These are phyloP conservation scores for Parastagonospora avenae DNA, from an alignment of 2,329 filamentous ascomycete genomes.

Conservation along the genomic window DNA sequence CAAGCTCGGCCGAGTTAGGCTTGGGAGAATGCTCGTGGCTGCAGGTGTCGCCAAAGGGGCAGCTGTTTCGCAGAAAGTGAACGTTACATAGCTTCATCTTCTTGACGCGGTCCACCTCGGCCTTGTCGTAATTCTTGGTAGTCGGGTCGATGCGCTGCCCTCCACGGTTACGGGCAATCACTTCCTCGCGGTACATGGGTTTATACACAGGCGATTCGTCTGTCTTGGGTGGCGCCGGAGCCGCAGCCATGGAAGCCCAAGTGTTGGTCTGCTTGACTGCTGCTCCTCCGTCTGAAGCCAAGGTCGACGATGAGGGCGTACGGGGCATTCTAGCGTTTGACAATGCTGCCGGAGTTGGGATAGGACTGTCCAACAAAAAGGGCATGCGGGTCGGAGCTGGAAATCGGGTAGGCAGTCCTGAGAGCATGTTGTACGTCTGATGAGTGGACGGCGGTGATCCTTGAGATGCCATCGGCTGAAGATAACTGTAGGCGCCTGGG, in stretches of 20 bases:
- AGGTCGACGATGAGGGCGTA: slow-evolving; percentile 37
- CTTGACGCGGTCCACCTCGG: slow-evolving; percentile 64
- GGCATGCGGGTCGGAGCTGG: slow-evolving; percentile 18
- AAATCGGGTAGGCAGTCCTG: slow-evolving; percentile 34
- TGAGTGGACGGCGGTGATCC: slow-evolving; percentile 3
- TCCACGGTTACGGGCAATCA: slow-evolving; percentile 61
- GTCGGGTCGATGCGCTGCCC: slow-evolving; percentile 64
- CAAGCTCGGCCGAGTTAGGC: slow-evolving; percentile 58
- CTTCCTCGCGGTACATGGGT: slow-evolving; percentile 35
- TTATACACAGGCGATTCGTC: slow-evolving; percentile 22
- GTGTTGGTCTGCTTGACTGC: slow-evolving; percentile 19
- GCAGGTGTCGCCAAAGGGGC: slow-evolving; percentile 60
- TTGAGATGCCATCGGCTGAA: slow-evolving; percentile 1
- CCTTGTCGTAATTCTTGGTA: slow-evolving; percentile 57
- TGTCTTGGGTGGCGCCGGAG: slow-evolving; percentile 45
- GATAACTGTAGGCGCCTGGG: slow-evolving; percentile 3
- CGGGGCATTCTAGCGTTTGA: slow-evolving; percentile 15
- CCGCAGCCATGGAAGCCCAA: slow-evolving; percentile 42
- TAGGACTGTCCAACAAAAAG: slow-evolving; percentile 24
- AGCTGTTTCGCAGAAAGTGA: slow-evolving; percentile 63
- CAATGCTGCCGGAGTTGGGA: slow-evolving; percentile 10
- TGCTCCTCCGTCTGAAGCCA: slow-evolving; percentile 27
- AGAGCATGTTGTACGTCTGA: slow-evolving; percentile 24
- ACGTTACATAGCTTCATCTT: slow-evolving; percentile 68
- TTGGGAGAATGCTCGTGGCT: slow-evolving; percentile 62